Percentiles rank a stretch among this genome's conserved stretches.
Conservation (phyloP, 306 rosid genomes). For the Glycine soja region DNA sequence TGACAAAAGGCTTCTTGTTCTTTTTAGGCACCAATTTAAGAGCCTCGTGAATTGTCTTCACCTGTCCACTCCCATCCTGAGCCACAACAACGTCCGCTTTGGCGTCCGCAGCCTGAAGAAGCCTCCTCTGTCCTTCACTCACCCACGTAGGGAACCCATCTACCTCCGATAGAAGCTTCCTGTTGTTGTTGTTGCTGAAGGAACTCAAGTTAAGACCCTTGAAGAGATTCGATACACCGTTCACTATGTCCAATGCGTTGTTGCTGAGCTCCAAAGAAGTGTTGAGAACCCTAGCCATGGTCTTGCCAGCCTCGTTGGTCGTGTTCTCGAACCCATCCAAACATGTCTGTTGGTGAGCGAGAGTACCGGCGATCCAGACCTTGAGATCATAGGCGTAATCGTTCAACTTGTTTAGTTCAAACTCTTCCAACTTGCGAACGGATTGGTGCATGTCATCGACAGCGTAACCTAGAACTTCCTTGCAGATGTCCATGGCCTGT, state of each 20-base stretch:
- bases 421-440: slow-evolving; percentile 45
- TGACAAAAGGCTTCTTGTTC: slow-evolving; percentile 63
- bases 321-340: slow-evolving; percentile 75
- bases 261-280: slow-evolving; percentile 61
- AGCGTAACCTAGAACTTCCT: slow-evolving; percentile 73
- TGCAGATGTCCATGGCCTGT: slow-evolving; percentile 71
- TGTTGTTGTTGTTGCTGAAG: neutral
- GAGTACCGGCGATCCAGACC: slow-evolving; percentile 75
- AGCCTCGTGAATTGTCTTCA: slow-evolving; percentile 66
- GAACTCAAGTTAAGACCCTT: neutral
- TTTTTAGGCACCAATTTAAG: slow-evolving; percentile 54
- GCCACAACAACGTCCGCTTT: slow-evolving; percentile 72
- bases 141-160: slow-evolving; percentile 62
- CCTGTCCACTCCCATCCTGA: slow-evolving; percentile 70
- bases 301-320: slow-evolving; percentile 56
- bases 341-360: slow-evolving; percentile 76
- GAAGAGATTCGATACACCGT: slow-evolving; percentile 43
- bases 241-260: slow-evolving; percentile 74
- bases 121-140: slow-evolving; percentile 29
- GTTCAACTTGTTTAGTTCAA: slow-evolving; percentile 43
- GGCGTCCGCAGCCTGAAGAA: slow-evolving; percentile 26
- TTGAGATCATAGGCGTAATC: slow-evolving; percentile 64
- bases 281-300: slow-evolving; percentile 59
- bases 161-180: slow-evolving; percentile 49
- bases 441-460: slow-evolving; percentile 63